phyloP scores from a whole-genome alignment of 176 grass and related monocot species.

The Neostapfia colusana region DNA sequence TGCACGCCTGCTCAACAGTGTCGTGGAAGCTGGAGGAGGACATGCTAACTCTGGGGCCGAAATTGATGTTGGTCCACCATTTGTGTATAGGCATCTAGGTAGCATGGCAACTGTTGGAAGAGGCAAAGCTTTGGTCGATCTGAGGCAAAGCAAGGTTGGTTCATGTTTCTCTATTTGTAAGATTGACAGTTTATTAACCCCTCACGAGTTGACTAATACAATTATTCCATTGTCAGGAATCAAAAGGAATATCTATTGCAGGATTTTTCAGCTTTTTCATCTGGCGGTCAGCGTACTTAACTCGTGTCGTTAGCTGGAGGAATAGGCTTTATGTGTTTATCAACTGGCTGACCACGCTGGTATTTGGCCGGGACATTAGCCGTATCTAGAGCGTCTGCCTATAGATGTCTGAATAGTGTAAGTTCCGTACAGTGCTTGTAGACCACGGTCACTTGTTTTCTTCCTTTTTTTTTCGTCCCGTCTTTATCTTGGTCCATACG shows the following conservation, averaged over 20 bases:
- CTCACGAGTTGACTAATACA: not conserved
- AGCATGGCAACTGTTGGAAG: slow-evolving; percentile 96
- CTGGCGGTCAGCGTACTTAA: slow-evolving; percentile 92
- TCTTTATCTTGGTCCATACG: not conserved
- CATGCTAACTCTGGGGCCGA: slow-evolving; percentile 57
- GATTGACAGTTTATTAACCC: not conserved
- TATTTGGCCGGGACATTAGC: slow-evolving; percentile 91
- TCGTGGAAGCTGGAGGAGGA: slow-evolving; percentile 69
- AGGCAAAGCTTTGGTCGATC: slow-evolving; percentile 92
- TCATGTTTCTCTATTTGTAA: slow-evolving; percentile 11
- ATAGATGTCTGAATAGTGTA: slow-evolving; percentile 8
- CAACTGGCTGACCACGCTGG: slow-evolving; percentile 90
- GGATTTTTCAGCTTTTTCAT: slow-evolving; percentile 92
- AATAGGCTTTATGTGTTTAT: slow-evolving; percentile 92
- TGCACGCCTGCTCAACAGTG: slow-evolving; percentile 54
- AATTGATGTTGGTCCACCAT: slow-evolving; percentile 61
- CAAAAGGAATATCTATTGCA: slow-evolving; percentile 79
- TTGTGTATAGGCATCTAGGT: slow-evolving; percentile 89
- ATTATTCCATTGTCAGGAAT: slow-evolving; percentile 52
- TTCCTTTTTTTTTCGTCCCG: not conserved
- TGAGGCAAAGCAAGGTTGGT: slow-evolving; percentile 85
- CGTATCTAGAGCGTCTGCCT: slow-evolving; percentile 56
- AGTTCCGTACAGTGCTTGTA: slow-evolving; percentile 10
- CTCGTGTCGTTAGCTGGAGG: slow-evolving; percentile 93
- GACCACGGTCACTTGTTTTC: not conserved